Evolutionary conservation across 169 alveolate species (phyloP).

Genomic region (Plasmodium chabaudi): DNA sequence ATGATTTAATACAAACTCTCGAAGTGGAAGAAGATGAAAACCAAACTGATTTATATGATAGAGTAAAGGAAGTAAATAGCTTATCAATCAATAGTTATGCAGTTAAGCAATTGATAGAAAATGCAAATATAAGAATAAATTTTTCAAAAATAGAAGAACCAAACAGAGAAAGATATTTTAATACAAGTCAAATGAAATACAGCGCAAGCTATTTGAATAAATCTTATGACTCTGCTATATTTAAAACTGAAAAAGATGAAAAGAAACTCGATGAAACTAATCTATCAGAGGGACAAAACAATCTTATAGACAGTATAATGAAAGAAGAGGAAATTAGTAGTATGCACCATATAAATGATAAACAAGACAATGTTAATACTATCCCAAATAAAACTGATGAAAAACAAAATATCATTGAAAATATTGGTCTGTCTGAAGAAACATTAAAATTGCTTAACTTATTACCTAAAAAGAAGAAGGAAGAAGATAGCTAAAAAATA

Average conservation of each 20-base stretch:
- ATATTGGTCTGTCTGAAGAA: slow-evolving; percentile 70
- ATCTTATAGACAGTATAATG: neutral
- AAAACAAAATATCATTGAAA: slow-evolving; percentile 31
- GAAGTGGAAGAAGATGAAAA: slow-evolving; percentile 57
- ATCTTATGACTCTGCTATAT: slow-evolving; percentile 26
- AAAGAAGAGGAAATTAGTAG: slow-evolving; percentile 14
- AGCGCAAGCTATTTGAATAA: slow-evolving; percentile 14
- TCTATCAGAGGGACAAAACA: neutral
- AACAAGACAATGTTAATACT: slow-evolving; percentile 9
- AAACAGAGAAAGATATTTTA: slow-evolving; percentile 21
- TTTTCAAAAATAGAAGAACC: slow-evolving; percentile 24
- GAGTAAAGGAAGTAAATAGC: slow-evolving; percentile 35
- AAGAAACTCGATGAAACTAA: neutral
- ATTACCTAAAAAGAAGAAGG: slow-evolving; percentile 60
- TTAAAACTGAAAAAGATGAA: slow-evolving; percentile 22
- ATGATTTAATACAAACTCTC: slow-evolving; percentile 31
- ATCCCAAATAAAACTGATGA: slow-evolving; percentile 38
- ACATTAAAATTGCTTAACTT: slow-evolving; percentile 62
- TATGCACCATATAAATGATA: slow-evolving; percentile 6
- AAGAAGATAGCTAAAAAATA: neutral
- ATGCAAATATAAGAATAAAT: slow-evolving; percentile 33
- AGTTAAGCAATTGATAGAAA: slow-evolving; percentile 32
- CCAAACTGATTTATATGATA: slow-evolving; percentile 6
- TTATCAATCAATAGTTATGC: slow-evolving; percentile 41
- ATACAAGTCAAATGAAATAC: slow-evolving; percentile 12